phyloP scores from a whole-genome alignment of 768 basidiomycete species.

The Heimioporus sp. region DNA sequence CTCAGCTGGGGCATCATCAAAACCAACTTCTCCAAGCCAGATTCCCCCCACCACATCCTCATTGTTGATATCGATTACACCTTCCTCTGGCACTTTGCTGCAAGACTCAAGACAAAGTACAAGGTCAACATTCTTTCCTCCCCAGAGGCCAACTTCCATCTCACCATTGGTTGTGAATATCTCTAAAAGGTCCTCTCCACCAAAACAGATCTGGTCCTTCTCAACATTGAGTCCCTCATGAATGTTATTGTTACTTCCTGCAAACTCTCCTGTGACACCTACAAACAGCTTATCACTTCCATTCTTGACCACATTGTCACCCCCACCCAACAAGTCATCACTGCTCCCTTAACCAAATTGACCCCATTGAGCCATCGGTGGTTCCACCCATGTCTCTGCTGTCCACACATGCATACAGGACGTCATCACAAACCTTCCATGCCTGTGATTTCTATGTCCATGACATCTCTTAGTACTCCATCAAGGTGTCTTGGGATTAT shows the following conservation, averaged over 20 bases:
- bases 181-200: constrained; percentile 97
- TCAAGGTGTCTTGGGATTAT: constrained; percentile 94
- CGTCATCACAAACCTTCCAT: constrained; percentile 88
- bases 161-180: constrained; percentile 84
- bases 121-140: constrained; percentile 92
- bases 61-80: constrained; percentile 97
- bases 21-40: constrained; percentile 86
- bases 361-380: constrained; percentile 90
- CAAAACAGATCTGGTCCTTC: constrained; percentile 80
- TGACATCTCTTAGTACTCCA: constrained; percentile 84
- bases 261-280: constrained; percentile 76
- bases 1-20: constrained; percentile 99
- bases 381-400: constrained; percentile 88
- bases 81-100: constrained; percentile 83
- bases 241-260: constrained; percentile 92
- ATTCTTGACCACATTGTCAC: constrained; percentile 74
- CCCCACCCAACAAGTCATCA: constrained; percentile 77
- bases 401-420: constrained; percentile 85
- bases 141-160: constrained; percentile 92
- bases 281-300: constrained; percentile 74
- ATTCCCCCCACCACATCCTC: constrained; percentile 80
- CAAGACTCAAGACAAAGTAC: constrained; percentile 95
- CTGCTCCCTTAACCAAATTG: constrained; percentile 77
- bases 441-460: constrained; percentile 91
- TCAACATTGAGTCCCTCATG: constrained; percentile 96